phyloP scores from a whole-genome alignment of 1,139 yeast species.

The Blastobotrys buckinghamii region DNA sequence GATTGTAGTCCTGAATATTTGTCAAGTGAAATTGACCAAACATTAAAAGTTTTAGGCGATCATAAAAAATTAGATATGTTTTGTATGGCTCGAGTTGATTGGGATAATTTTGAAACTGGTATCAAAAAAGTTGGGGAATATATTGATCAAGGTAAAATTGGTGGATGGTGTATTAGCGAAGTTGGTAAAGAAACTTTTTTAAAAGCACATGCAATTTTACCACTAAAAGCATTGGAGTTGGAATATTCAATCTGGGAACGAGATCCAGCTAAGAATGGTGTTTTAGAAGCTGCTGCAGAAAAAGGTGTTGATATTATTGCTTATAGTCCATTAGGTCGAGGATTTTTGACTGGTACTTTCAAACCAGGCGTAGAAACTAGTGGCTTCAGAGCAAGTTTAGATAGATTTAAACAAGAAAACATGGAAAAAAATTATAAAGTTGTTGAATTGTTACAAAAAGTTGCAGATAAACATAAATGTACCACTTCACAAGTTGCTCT shows the following conservation, averaged over 20 bases:
- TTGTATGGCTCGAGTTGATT: conserved; percentile 66
- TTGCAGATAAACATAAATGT: conserved; percentile 42
- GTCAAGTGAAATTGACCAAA: conserved; percentile 43
- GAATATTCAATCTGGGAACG: conserved; percentile 67
- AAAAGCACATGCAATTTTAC: conserved; percentile 47
- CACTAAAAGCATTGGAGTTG: conserved; percentile 64
- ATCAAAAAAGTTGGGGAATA: conserved; percentile 27
- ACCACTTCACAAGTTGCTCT: conserved; percentile 65
- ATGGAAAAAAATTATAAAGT: conserved; percentile 46
- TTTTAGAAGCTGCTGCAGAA: conserved; percentile 49
- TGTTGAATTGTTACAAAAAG: conserved; percentile 42
- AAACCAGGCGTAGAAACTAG: conserved; percentile 41
- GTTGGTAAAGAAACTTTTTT: conserved; percentile 54
- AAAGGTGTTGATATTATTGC: conserved; percentile 63
- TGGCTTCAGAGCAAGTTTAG: conserved; percentile 46
- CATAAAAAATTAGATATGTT: conserved; percentile 42
- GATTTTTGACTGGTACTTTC: conserved; percentile 62
- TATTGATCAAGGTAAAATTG: conserved; percentile 38
- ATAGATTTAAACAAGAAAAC: conserved; percentile 43
- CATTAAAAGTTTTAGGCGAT: neutral
- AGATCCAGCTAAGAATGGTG: conserved; percentile 55
- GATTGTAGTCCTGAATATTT: conserved; percentile 23
- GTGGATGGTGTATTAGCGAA: conserved; percentile 65
- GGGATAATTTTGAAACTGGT: conserved; percentile 34
- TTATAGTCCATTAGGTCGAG: conserved; percentile 77